Evolutionary conservation across 2,329 filamentous ascomycete species (phyloP), one percentile per base, ranked within the genome.

Genomic region (Colletotrichum higginsianum): DNA sequence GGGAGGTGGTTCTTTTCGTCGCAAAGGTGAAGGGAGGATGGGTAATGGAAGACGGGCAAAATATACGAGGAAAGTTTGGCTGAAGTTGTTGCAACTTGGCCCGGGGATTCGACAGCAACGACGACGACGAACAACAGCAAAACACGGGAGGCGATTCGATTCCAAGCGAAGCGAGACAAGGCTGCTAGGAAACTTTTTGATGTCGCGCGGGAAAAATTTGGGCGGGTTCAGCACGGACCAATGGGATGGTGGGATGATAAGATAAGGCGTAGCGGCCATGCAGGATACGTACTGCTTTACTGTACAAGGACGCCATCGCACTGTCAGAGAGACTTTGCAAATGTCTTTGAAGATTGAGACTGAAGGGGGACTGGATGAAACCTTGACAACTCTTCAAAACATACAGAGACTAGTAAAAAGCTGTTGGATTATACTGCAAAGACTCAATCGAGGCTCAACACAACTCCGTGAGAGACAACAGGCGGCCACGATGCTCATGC

Each of bases 121-220:
- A 61, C 46, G 30, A 35, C 30, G 30, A 35, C 30, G 30, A 35
- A 35, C 30, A 35, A 35, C 30, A 44, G 50, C 67, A 62, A 67
- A 42, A 38, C 62, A 30, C 57, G 58, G 49, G 40, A 18, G 52
- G 53, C 61, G 50, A 40, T 26, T 61, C 35, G 50, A 40, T 38
- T 61, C 23, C 49, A 52, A 46, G 56, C 61, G 30, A 69, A 50
- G 58, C 66, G 56, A 52, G 40, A 50, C 61, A 21, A 69, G 58
- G 58, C 66, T 61, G 6, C 35, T 50, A 49, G 53, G 65, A 71
- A 72, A 71, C 70, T 72, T 72, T 72, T 71, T 70, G 70, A 57
- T 65, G 66, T 66, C 52, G 66, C 70, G 61, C 70, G 61, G 70
- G 44, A 72, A 71, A 72, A 72, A 56, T 72, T 72, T 66, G 40